Evolutionary conservation across 805 yeast species (phyloP).

Genomic region (Starmerella bombicola): DNA sequence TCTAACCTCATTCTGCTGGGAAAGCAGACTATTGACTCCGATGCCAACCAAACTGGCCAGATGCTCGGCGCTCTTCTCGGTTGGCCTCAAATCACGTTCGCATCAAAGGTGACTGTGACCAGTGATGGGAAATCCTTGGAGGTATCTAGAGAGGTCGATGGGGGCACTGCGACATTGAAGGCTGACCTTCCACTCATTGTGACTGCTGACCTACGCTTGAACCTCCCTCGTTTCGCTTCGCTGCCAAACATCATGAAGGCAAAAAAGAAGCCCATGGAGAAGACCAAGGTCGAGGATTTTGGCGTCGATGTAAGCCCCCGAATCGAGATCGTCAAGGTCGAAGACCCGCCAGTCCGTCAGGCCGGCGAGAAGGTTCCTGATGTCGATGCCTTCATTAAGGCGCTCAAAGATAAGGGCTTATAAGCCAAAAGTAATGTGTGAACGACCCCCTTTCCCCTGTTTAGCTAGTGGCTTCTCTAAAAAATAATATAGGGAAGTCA

Average conservation of each 20-base stretch:
- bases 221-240: constrained; percentile 91
- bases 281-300: constrained; percentile 50
- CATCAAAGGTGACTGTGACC: constrained; percentile 62
- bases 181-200: constrained; percentile 74
- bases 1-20: constrained; percentile 81
- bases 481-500: no score
- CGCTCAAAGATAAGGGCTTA: constrained; percentile 56
- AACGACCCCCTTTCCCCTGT: no score
- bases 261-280: constrained; percentile 82
- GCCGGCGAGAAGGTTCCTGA: constrained; percentile 69
- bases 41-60: constrained; percentile 89
- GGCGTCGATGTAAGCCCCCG: constrained; percentile 54
- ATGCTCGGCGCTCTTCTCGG: constrained; percentile 84
- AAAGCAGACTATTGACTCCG: constrained; percentile 94
- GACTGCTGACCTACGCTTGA: constrained; percentile 86
- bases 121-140: constrained; percentile 40
- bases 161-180: constrained; percentile 74
- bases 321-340: constrained; percentile 56
- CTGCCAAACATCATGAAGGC: constrained; percentile 97
- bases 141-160: constrained; percentile 88
- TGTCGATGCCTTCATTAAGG: constrained; percentile 71
- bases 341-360: constrained; percentile 72
- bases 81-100: constrained; percentile 97
- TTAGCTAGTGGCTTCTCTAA: no score
- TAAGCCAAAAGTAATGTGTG: no score